Base-by-base conservation (phyloP, 2,329 filamentous ascomycete species). In the Fusarium sp. region DNA sequence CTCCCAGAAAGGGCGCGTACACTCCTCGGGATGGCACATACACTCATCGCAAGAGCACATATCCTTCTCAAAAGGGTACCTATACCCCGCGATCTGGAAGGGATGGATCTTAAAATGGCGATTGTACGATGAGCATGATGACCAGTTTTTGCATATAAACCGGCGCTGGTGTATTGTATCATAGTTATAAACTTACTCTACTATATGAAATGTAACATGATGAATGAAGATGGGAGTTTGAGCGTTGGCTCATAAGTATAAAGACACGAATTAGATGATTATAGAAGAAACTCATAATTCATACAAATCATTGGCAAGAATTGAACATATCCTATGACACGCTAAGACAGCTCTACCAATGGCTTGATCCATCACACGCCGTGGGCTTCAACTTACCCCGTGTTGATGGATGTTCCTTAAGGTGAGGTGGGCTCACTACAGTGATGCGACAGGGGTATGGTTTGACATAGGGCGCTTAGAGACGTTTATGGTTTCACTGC, bases 401-500 rank as follows among this genome's bases (percentile, higher is more conserved):
- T 64, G 62, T 35, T 43, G 44, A 56, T 47, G 32, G 66, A 60
- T 35, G 61, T 41, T 63, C 56, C 56, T 59, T 8, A 30, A 33
- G 17, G 27, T 49, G 44, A 58, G 48, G 65, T 68, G 65, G 66
- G 61, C 53, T 62, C 56, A 56, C 60, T 45, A 57, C 50, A 35
- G 57, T 45, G 59, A 71, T 33, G 37, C 30, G 66, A 58, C 65
- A 69, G 63, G 68, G 68, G 55, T 56, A 20, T 55, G 30, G 52
- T 52, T 56, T 48, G 56, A 51, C 56, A 54, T 37, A 56, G 51
- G 54, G 71, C 71, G 71, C 71, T 72, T 73, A 72, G 68, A 68
- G 58, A 71, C 70, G 56, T 30, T 55, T 53, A 53, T 68, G 32
- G 65, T 73, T 71, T 71, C 71, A 71, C 67, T 64, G 44, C 67